Percentiles rank a stretch among this genome's conserved stretches.
Conservation (phyloP, 257 asterid genomes). For the Nicotiana noctiflora region DNA sequence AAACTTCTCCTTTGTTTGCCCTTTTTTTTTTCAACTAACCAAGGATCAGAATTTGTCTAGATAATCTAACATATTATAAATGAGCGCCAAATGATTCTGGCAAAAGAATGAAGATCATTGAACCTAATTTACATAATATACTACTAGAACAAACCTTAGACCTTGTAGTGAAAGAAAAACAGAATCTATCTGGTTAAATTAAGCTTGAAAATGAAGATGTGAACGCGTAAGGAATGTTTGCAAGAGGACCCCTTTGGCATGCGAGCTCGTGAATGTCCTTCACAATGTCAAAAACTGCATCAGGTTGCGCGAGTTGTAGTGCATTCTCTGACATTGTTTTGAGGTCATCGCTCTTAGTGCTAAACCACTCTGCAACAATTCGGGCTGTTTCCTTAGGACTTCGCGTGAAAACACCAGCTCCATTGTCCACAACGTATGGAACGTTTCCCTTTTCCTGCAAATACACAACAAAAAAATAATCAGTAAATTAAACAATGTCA, state of each 20-base stretch:
- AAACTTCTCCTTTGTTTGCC: not conserved
- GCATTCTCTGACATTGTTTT: slow-evolving; percentile 72
- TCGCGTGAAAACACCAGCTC: slow-evolving; percentile 84
- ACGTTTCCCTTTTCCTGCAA: slow-evolving; percentile 90
- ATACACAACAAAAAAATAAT: not conserved
- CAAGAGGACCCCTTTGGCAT: slow-evolving; percentile 65
- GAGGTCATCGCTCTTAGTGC: slow-evolving; percentile 65
- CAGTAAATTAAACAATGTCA: not conserved
- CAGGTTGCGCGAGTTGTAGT: slow-evolving; percentile 67
- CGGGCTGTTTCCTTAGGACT: slow-evolving; percentile 69
- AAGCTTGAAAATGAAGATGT: slow-evolving; percentile 80
- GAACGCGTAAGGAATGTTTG: slow-evolving; percentile 64
- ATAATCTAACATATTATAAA: not conserved
- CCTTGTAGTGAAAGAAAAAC: not conserved
- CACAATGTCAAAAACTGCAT: slow-evolving; percentile 91
- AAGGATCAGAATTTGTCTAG: not conserved
- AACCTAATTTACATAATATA: slow-evolving; percentile 32
- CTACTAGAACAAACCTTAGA: slow-evolving; percentile 15
- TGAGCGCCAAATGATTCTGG: not conserved
- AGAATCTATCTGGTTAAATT: slow-evolving; percentile 27
- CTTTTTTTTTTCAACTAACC: not conserved
- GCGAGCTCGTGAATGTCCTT: slow-evolving; percentile 92
- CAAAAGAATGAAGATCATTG: slow-evolving; percentile 31
- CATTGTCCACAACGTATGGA: slow-evolving; percentile 82
- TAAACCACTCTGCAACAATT: slow-evolving; percentile 85